Conservation (phyloP, 192 early-diverging fungal species). For the Cladochytrium replicatum region DNA sequence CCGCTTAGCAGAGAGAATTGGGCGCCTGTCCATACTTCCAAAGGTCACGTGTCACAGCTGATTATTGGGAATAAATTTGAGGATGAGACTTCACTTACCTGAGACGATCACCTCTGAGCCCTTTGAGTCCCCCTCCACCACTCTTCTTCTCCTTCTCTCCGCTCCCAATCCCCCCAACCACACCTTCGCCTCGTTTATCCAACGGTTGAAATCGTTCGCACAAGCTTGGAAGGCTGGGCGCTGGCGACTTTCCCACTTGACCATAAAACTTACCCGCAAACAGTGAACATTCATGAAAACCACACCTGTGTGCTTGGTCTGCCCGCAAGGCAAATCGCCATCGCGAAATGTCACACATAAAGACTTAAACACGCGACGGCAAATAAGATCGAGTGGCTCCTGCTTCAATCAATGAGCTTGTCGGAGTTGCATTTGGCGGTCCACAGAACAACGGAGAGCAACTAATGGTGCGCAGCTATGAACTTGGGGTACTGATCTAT, state of each 20-base stretch:
- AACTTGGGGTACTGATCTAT: conserved; percentile 51
- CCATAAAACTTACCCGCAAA: conserved; percentile 40
- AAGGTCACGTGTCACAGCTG: no score
- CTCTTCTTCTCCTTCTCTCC: no score
- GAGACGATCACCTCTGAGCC: no score
- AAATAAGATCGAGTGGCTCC: conserved; percentile 25
- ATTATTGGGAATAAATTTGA: no score
- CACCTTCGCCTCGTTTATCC: conserved; percentile 45
- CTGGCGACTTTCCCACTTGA: conserved; percentile 26
- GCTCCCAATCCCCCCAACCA: no score
- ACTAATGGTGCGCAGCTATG: conserved; percentile 53
- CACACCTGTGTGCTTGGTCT: conserved; percentile 40
- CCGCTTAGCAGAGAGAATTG: no score
- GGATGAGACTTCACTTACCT: no score
- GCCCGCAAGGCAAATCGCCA: conserved; percentile 37
- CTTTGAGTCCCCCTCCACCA: no score
- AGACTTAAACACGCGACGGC: conserved; percentile 15
- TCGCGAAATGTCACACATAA: conserved; percentile 59
- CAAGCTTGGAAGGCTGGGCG: conserved; percentile 54
- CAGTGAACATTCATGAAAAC: conserved; percentile 42
- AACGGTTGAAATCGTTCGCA: conserved; percentile 47
- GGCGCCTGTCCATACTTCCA: no score
- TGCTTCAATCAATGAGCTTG: conserved; percentile 43
- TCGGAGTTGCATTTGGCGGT: conserved; percentile 58
- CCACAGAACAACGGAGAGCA: conserved; percentile 38